Base-by-base conservation (phyloP, 768 basidiomycete species). In the Steccherinum ochraceum region DNA sequence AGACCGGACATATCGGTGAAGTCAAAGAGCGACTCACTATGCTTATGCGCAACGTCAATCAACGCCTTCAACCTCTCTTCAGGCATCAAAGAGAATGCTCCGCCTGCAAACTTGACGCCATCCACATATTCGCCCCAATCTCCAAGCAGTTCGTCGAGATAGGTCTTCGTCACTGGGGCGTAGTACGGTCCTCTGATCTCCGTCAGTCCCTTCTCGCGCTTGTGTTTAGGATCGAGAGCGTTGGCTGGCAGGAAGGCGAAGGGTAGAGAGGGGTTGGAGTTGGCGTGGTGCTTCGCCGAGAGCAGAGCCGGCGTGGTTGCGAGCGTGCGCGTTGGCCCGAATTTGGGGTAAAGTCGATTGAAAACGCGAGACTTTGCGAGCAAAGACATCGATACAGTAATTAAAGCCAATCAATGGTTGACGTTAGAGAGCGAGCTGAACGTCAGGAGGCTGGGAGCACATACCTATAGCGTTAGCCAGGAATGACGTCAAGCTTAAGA, bases 161-260 rank as follows among this genome's bases (percentile, higher is more conserved):
- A 71, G 2, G 69, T 69, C 50, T 65, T 60, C 12, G 70, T 71
- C 21, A 73, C 72, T 0, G 69, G 67, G n/a, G 67, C 58, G 49
- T 73, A 74, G 53, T 74, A 76, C 0, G 72, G 71, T 11, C 73
- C 72, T 12, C 73, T 66, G 46, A 75, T 76, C 57, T 76, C 72
- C 3, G 73, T 72, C 24, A 72, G 51, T 4, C 74, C 69, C n/a
- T 60, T 61, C 24, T 57, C 56, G 23, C 72, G 69, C 7, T 35
- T 35, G 30, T 35, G 30, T 7, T 35, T 35, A 35, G 30, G 30
- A 16, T 35, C 53, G 26, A 69, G 59, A 5, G 60, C 49, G 54
- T 70, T 69, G 48, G 55, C 55, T 2, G 67, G 66, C 2, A 69
- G 61, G 57, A 67, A 68, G 4, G 59, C 49, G 48, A 66, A 67